Conservation (phyloP, 768 basidiomycete species). For the Mycena indigotica region DNA sequence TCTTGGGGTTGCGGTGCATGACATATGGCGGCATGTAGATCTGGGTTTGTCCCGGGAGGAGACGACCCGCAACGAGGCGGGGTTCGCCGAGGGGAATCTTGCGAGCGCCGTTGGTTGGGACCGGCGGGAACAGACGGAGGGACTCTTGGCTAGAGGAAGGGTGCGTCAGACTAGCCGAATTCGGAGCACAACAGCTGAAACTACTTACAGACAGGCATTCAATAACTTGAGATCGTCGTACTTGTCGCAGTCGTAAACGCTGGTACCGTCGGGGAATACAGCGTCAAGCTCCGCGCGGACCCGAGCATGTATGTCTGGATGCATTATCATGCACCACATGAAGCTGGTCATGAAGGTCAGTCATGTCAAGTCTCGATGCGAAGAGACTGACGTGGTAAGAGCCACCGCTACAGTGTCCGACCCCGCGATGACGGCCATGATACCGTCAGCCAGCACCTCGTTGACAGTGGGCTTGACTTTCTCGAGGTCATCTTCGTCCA, state of each 20-base stretch:
- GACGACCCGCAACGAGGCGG: slow-evolving; percentile 31
- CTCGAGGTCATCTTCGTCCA: slow-evolving; percentile 42
- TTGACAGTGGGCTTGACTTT: slow-evolving; percentile 31
- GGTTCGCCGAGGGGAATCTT: slow-evolving; percentile 21
- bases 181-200: not conserved
- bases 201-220: slow-evolving; percentile 37
- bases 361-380: too few relatives aligned
- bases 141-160: slow-evolving; percentile 51
- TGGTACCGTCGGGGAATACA: slow-evolving; percentile 22
- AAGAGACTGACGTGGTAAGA: slow-evolving; percentile 29
- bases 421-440: slow-evolving; percentile 41
- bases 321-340: slow-evolving; percentile 34
- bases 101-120: slow-evolving; percentile 44
- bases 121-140: slow-evolving; percentile 51
- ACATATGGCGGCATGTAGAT: slow-evolving; percentile 45
- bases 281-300: slow-evolving; percentile 37
- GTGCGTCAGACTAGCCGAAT: not conserved
- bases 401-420: slow-evolving; percentile 42
- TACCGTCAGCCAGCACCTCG: slow-evolving; percentile 40
- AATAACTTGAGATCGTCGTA: slow-evolving; percentile 36
- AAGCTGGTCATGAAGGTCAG: too few relatives aligned
- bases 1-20: slow-evolving; percentile 47
- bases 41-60: slow-evolving; percentile 47
- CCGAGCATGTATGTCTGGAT: slow-evolving; percentile 33
- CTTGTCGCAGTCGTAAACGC: slow-evolving; percentile 25